A percentile compares a stretch with the other conserved stretches of the same genome.
These are phyloP conservation scores for Diphasiastrum complanatum DNA, from an alignment of 83 land plant species.

Conservation along the genomic window DNA sequence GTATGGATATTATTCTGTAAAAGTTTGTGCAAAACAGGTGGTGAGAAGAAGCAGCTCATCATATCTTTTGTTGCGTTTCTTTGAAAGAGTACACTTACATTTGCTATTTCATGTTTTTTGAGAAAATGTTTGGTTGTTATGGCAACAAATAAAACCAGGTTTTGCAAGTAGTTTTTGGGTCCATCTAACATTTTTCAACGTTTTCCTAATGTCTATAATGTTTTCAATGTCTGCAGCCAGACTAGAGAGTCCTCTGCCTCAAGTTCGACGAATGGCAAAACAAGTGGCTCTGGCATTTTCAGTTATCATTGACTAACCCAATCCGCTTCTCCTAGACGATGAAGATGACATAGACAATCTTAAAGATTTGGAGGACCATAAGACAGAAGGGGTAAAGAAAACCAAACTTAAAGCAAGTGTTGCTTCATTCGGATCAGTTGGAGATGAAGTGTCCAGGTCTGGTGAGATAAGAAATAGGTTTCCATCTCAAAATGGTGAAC, in stretches of 20 bases:
- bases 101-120: no score
- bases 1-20: no score
- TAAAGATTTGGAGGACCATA: conserved; percentile 53
- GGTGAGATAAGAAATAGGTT: no score
- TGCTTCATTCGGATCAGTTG: background rate
- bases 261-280: conserved; percentile 81
- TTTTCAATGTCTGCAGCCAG: conserved; percentile 54
- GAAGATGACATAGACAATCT: conserved; percentile 40
- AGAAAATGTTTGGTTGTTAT: no score
- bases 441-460: conserved; percentile 1
- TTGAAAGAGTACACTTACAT: no score
- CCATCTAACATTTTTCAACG: background rate
- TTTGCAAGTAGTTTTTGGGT: background rate
- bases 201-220: no score
- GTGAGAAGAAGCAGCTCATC: background rate
- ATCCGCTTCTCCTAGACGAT: conserved; percentile 88
- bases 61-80: background rate
- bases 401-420: background rate
- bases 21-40: background rate
- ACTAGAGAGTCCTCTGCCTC: conserved; percentile 62
- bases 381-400: conserved; percentile 14
- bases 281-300: conserved; percentile 74
- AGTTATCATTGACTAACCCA: conserved; percentile 60
- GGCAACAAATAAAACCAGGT: no score
- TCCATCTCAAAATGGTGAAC: no score